Base-by-base conservation (phyloP, 2,329 filamentous ascomycete species). In the Sporothrix globosa region DNA sequence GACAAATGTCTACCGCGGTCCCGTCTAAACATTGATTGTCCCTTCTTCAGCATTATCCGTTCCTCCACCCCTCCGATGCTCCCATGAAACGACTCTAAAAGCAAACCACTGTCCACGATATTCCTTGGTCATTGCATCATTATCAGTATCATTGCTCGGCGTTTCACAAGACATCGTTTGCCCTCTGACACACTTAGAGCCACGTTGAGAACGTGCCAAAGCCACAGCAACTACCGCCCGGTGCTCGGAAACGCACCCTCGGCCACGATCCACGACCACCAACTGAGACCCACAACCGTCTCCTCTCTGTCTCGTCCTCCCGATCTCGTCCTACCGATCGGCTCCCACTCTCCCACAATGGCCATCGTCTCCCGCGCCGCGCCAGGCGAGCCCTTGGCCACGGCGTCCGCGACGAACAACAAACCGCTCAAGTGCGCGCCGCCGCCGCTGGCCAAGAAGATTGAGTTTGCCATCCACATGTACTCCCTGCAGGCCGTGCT, bases 401-500 rank as follows among this genome's bases (percentile, higher is more conserved):
- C 52, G 44, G 54, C 30, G 11, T 14, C 52, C 7, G 11, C 53
- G 48, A 53, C 61, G 34, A 58, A 24, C 10, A 34, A 69, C 13
- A 60, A 54, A 7, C 50, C 53, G 7, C 46, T 70, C n/a, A 69
- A 58, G 60, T 70, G 70, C 21, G 54, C 70, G 34, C 56, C 52
- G 14, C 75, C 75, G 14, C 66, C 74, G 0, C 67, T 77, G 6
- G 50, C 74, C 24, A 72, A 75, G 48, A 77, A 73, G 70, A 21
- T 77, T 65, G 63, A 69, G 60, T 73, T 71, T 56, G 74, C 75
- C n/a, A 48, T 73, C 34, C 73, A 73, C 63, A 74, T 79, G 56
- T 77, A 77, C 73, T 69, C 73, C 4, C 19, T 78, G 27, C 75
- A 77, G 73, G 52, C 67, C 13, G 39, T 78, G 30, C 39, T 74